These are phyloP conservation scores for Solioccasus polychromus DNA, from an alignment of 768 basidiomycete species.

Conservation along the genomic window DNA sequence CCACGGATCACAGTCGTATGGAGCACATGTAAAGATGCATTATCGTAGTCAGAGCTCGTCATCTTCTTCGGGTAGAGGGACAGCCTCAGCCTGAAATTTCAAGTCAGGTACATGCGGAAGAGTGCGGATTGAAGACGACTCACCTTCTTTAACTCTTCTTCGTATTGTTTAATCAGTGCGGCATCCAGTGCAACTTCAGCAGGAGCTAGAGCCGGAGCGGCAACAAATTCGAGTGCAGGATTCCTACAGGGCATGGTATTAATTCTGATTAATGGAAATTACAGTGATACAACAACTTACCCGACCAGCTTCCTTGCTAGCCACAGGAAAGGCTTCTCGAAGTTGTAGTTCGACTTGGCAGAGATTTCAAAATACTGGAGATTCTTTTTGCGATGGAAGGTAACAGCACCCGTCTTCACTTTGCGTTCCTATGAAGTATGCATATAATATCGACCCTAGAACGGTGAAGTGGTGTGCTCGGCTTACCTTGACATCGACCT, in stretches of 20 bases:
- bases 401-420: constrained; percentile 97
- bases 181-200: constrained; percentile 88
- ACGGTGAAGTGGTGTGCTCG: not conserved
- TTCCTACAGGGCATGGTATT: constrained; percentile 51
- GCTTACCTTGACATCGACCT: constrained; percentile 97
- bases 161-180: constrained; percentile 75
- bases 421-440: constrained; percentile 82
- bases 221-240: constrained; percentile 87
- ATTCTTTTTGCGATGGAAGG: constrained; percentile 99
- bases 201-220: constrained; percentile 92
- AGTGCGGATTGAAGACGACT: constrained; percentile 14
- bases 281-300: constrained; percentile 42
- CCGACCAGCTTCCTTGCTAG: constrained; percentile 96
- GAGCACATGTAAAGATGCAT: constrained; percentile 17
- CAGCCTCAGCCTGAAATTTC: constrained; percentile 66
- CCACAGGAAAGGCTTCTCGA: constrained; percentile 99
- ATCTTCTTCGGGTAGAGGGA: constrained; percentile 97
- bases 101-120: constrained; percentile 7
- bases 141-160: constrained; percentile 69
- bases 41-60: constrained; percentile 63
- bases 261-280: not conserved
- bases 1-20: constrained; percentile 20
- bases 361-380: constrained; percentile 99
- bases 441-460: constrained; percentile 4
- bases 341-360: constrained; percentile 99